Evolutionary conservation across 768 basidiomycete species (phyloP).

Genomic region (Steccherinum ochraceum): DNA sequence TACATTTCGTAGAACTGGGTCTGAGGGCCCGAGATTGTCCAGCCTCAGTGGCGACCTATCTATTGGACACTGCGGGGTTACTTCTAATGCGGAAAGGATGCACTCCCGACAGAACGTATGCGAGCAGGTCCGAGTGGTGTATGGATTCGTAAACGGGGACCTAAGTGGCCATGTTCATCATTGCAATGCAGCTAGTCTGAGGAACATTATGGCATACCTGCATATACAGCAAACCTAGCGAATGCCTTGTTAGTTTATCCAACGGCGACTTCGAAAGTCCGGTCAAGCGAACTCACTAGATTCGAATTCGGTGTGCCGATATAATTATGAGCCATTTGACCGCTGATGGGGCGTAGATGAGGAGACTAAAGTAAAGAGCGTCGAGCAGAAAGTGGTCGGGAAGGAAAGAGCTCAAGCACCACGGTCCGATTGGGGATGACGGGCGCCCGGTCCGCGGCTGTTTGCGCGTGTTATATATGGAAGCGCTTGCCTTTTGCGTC

Average conservation of each 20-base stretch:
- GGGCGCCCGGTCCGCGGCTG: background rate
- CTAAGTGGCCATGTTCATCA: too few relatives aligned
- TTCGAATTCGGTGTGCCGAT: background rate
- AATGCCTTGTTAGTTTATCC: background rate
- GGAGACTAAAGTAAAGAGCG: too few relatives aligned
- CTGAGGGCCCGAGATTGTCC: constrained; percentile 60
- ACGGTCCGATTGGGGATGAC: background rate
- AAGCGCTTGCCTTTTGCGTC: background rate
- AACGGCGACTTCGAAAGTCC: background rate
- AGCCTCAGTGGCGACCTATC: constrained; percentile 63
- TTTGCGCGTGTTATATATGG: background rate
- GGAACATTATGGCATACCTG: constrained; percentile 45
- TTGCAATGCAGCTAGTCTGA: too few relatives aligned
- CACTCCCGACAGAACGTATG: constrained; percentile 89
- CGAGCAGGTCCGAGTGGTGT: constrained; percentile 65
- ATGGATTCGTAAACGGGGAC: constrained; percentile 70
- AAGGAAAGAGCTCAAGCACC: too few relatives aligned
- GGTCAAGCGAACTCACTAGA: background rate
- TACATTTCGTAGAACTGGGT: constrained; percentile 72
- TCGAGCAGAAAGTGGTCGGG: background rate
- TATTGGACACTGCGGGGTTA: constrained; percentile 74
- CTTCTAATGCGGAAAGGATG: constrained; percentile 60
- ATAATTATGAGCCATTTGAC: background rate
- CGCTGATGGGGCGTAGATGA: background rate
- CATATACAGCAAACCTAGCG: constrained; percentile 75